These are phyloP conservation scores for Kluyveromyces sp. DNA, from an alignment of 1,139 yeast species.

Conservation along the genomic window DNA sequence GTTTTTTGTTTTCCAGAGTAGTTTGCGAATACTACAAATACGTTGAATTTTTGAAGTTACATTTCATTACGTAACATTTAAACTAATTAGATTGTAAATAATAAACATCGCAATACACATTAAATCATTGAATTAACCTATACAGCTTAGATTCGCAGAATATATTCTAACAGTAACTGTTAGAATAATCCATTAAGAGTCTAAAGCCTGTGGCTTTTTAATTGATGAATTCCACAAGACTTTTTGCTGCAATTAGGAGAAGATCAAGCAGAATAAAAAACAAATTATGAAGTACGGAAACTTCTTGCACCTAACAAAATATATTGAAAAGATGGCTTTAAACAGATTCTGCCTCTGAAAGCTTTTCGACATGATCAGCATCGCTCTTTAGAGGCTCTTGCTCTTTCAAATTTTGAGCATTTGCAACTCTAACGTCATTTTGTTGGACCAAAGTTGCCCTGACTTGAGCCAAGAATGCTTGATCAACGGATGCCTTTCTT, in stretches of 20 bases:
- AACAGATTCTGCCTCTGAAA: not conserved
- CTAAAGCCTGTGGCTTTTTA: not conserved
- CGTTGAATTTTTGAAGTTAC: no score
- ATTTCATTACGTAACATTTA: no score
- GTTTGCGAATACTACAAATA: no score
- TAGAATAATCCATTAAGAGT: not conserved
- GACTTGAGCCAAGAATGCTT: not conserved
- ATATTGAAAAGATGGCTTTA: not conserved
- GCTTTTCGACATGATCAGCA: not conserved
- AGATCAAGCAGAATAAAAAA: not conserved
- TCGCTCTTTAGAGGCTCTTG: not conserved
- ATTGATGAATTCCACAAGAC: not conserved
- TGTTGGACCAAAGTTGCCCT: not conserved
- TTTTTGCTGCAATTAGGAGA: not conserved
- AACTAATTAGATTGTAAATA: no score
- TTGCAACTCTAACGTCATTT: not conserved
- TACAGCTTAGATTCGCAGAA: no score
- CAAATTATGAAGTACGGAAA: not conserved
- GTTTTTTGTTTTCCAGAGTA: no score
- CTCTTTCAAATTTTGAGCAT: not conserved
- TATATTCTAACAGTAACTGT: not conserved
- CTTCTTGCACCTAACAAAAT: not conserved
- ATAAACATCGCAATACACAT: no score
- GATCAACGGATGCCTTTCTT: slow-evolving; percentile 2
- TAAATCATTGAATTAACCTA: no score